Evolutionary conservation across 2,329 filamentous ascomycete genomes (phyloP).

Genomic region (Fusarium longipes): DNA sequence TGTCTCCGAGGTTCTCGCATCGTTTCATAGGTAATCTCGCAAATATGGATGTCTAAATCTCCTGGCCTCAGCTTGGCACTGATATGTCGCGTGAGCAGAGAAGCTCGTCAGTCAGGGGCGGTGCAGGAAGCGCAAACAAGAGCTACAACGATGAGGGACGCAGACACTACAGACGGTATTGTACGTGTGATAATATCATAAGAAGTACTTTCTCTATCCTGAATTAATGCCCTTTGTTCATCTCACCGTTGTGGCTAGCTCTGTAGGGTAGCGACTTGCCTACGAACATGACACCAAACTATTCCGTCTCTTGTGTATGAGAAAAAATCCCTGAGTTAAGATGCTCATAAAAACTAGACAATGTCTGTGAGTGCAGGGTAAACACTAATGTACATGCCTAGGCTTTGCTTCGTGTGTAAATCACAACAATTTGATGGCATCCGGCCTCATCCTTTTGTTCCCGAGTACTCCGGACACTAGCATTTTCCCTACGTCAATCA

Average conservation of each 20-base stretch:
- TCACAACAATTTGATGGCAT: not conserved
- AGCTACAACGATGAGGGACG: not conserved
- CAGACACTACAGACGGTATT: not conserved
- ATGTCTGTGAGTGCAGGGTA: not conserved
- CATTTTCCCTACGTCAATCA: slow-evolving; percentile 26
- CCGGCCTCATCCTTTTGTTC: slow-evolving; percentile 2
- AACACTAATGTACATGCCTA: too few species aligned
- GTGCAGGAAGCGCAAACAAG: too few species aligned
- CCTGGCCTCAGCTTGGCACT: not conserved
- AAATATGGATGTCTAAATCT: not conserved
- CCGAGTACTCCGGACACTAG: slow-evolving; percentile 42
- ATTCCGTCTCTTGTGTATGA: not conserved
- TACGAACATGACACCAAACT: not conserved
- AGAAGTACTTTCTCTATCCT: not conserved
- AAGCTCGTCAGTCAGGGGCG: not conserved
- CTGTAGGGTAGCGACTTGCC: not conserved
- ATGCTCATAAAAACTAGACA: not conserved
- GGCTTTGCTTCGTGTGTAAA: not conserved
- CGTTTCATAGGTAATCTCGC: not conserved
- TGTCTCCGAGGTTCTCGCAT: not conserved
- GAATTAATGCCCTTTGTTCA: not conserved
- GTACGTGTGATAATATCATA: not conserved
- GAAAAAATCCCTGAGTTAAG: not conserved
- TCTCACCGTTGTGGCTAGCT: not conserved
- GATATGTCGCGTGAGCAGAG: not conserved